Evolutionary conservation across 2,329 filamentous ascomycete species (phyloP).

Genomic region (Sporothrix protearum): DNA sequence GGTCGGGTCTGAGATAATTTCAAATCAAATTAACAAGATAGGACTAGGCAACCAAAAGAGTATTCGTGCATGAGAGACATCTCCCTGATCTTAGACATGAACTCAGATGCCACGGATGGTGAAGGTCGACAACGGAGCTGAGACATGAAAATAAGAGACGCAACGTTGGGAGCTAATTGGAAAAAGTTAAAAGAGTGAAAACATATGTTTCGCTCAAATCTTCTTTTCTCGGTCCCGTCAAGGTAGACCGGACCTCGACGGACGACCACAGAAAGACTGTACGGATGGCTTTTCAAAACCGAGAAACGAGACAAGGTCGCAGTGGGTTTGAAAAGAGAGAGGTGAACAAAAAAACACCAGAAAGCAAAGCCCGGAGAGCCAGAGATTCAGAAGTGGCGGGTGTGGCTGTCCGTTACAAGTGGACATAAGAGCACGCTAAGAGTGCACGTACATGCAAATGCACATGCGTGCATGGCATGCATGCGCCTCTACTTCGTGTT

Average conservation of each 20-base stretch:
- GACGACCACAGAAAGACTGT: background rate
- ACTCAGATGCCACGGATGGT: background rate
- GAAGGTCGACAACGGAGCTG: background rate
- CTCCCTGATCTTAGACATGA: slow-evolving; percentile 9
- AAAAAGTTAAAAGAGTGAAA: background rate
- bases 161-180: background rate
- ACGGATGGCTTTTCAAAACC: slow-evolving; percentile 6
- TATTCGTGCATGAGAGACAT: slow-evolving; percentile 4
- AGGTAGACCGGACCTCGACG: background rate
- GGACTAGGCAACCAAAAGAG: background rate
- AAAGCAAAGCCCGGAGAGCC: background rate
- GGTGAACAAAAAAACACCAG: background rate
- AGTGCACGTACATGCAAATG: background rate
- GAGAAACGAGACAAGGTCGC: background rate
- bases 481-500: slow-evolving; percentile 8
- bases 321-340: background rate
- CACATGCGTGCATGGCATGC: background rate
- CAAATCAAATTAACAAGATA: background rate
- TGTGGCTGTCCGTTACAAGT: background rate
- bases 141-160: slow-evolving; percentile 1
- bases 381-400: background rate
- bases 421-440: background rate
- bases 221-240: slow-evolving; percentile 1
- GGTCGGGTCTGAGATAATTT: too few species aligned
- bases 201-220: background rate